phyloP scores from a whole-genome alignment of 768 basidiomycete genomes.

The Mycena polygramma region DNA sequence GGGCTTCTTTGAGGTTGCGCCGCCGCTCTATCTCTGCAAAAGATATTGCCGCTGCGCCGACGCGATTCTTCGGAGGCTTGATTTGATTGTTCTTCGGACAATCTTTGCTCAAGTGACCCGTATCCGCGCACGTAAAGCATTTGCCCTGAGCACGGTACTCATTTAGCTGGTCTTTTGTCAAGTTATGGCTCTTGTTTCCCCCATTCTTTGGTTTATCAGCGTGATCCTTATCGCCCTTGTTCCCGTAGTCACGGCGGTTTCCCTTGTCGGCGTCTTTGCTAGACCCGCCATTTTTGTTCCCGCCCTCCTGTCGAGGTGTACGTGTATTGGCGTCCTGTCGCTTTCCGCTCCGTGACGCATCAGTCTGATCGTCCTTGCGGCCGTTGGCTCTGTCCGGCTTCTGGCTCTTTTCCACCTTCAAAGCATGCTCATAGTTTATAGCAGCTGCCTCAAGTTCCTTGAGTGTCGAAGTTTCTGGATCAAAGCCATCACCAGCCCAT shows the following conservation, averaged over 20 bases:
- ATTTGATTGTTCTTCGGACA: constrained; percentile 26
- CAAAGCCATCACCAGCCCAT: constrained; percentile 31
- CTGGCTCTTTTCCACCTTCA: constrained; percentile 13
- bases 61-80: neutral
- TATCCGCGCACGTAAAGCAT: constrained; percentile 25
- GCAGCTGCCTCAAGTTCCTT: constrained; percentile 14
- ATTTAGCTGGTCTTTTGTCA: constrained; percentile 15
- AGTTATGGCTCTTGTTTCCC: constrained; percentile 12
- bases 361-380: neutral
- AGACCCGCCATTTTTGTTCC: neutral
- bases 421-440: constrained; percentile 23
- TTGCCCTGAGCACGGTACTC: constrained; percentile 30
- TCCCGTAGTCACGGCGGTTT: neutral
- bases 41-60: neutral
- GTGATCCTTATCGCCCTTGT: neutral
- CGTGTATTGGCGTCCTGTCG: neutral
- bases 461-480: constrained; percentile 11
- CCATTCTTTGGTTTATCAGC: neutral
- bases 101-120: constrained; percentile 31
- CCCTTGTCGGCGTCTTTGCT: neutral
- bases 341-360: neutral
- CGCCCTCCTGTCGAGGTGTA: constrained; percentile 24
- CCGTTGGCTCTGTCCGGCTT: neutral
- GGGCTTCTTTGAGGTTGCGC: constrained; percentile 4
- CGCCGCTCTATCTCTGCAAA: constrained; percentile 11